These are phyloP conservation scores for Sungouiella blattae DNA, from an alignment of 805 yeast species.

Conservation along the genomic window DNA sequence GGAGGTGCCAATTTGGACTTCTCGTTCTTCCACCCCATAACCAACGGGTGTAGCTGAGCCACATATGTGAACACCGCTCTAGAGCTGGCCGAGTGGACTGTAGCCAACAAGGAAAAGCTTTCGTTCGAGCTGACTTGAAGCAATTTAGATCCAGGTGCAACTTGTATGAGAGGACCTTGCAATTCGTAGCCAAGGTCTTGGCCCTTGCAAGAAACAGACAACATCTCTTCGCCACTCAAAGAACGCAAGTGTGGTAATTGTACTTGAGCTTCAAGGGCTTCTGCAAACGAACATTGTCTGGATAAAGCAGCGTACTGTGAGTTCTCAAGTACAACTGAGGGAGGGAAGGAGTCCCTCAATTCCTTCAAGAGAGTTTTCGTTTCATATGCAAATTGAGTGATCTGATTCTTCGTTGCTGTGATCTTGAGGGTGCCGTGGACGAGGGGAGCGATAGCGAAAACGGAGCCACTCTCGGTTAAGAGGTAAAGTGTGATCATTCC, in stretches of 20 bases:
- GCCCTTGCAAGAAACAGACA: background rate
- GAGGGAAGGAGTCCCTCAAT: slow-evolving; percentile 8
- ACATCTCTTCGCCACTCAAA: background rate
- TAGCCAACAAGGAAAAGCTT: slow-evolving; percentile 5
- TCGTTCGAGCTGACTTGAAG: slow-evolving; percentile 2
- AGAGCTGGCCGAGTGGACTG: slow-evolving; percentile 3
- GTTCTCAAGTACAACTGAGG: slow-evolving; percentile 6
- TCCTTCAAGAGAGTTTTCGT: slow-evolving; percentile 4
- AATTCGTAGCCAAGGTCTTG: slow-evolving; percentile 2
- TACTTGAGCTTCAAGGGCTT: slow-evolving; percentile 1
- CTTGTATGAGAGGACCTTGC: slow-evolving; percentile 4
- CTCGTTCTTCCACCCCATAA: slow-evolving; percentile 3
- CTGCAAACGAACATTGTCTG: slow-evolving; percentile 5
- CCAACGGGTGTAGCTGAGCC: slow-evolving; percentile 12
- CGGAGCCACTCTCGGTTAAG: slow-evolving; percentile 7
- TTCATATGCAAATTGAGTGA: slow-evolving; percentile 8
- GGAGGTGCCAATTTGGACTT: slow-evolving; percentile 4
- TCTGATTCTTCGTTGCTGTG: slow-evolving; percentile 7
- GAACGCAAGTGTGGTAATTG: background rate
- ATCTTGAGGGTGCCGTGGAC: slow-evolving; percentile 5
- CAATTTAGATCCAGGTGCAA: slow-evolving; percentile 5
- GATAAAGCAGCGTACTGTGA: slow-evolving; percentile 4
- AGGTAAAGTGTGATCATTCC: slow-evolving; percentile 14
- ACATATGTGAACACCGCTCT: slow-evolving; percentile 3
- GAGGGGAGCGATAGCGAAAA: slow-evolving; percentile 14